These are phyloP conservation scores for Backusella macrospora DNA, from an alignment of 192 early-diverging fungal species.

Conservation along the genomic window DNA sequence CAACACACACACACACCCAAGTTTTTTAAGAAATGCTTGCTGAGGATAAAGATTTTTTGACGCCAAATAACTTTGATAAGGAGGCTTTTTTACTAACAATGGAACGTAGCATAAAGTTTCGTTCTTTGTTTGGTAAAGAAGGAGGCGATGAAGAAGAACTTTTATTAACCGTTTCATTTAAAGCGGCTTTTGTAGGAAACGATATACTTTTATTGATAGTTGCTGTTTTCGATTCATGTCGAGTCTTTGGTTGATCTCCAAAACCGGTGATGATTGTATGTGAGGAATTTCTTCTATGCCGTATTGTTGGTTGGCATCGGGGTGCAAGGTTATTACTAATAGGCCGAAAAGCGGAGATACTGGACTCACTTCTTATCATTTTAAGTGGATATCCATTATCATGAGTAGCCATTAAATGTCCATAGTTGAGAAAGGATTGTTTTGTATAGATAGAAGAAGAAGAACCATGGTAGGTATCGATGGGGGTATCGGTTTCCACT, in stretches of 20 bases:
- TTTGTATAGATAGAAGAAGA: not conserved
- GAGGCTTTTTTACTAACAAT: conserved; percentile 38
- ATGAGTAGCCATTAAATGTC: not conserved
- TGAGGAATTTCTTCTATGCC: not conserved
- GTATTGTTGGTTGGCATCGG: conserved; percentile 7
- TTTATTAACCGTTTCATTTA: not conserved
- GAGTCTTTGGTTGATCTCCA: not conserved
- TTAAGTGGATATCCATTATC: not conserved
- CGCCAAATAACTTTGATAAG: conserved; percentile 31
- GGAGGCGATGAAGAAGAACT: not conserved
- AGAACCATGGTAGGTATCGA: not conserved
- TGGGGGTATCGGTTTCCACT: conserved; percentile 7
- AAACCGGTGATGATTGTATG: not conserved
- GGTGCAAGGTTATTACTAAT: conserved; percentile 38
- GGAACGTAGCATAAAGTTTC: conserved; percentile 32
- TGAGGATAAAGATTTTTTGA: conserved; percentile 17
- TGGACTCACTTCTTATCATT: conserved; percentile 30
- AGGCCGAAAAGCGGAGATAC: conserved; percentile 33
- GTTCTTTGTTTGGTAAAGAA: conserved; percentile 22
- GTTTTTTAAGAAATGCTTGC: not conserved
- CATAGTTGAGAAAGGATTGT: not conserved
- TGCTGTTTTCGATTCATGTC: not conserved
- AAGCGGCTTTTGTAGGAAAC: not conserved
- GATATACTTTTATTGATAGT: conserved; percentile 22
- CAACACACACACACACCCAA: no score